Evolutionary conservation across 192 early-diverging fungal genomes (phyloP).

Genomic region (Chytriomyces sp.): DNA sequence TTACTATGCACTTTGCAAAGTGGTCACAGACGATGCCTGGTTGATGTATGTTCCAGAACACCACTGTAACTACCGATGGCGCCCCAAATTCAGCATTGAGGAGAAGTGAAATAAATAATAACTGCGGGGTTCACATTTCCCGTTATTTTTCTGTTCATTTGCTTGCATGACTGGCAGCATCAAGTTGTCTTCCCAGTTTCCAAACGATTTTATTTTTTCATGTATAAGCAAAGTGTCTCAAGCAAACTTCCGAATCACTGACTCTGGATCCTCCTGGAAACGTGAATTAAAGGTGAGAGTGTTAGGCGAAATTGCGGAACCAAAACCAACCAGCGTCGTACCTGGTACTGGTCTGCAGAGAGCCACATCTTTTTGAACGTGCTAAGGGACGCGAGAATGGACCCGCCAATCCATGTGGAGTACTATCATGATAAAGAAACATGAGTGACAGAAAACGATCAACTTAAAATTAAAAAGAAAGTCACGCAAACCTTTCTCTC

Average conservation of each 20-base stretch:
- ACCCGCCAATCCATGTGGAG: conserved; percentile 97
- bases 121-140: no score
- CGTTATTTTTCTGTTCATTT: no score
- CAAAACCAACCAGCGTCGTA: not conserved
- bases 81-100: no score
- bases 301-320: not conserved
- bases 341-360: conserved; percentile 84
- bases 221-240: not conserved
- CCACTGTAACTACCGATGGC: no score
- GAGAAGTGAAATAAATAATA: no score
- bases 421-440: conserved; percentile 52
- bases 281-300: not conserved
- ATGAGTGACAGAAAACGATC: not conserved
- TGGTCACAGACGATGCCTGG: no score
- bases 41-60: no score
- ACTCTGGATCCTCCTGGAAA: conserved; percentile 94
- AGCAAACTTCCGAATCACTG: conserved; percentile 77
- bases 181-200: no score
- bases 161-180: no score
- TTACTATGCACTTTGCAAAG: no score
- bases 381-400: conserved; percentile 91
- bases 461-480: not conserved
- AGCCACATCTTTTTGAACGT: conserved; percentile 99
- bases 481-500: conserved; percentile 9
- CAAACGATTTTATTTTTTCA: no score